phyloP scores from a whole-genome alignment of 2,329 filamentous ascomycete genomes.

The Tolypocladium album region DNA sequence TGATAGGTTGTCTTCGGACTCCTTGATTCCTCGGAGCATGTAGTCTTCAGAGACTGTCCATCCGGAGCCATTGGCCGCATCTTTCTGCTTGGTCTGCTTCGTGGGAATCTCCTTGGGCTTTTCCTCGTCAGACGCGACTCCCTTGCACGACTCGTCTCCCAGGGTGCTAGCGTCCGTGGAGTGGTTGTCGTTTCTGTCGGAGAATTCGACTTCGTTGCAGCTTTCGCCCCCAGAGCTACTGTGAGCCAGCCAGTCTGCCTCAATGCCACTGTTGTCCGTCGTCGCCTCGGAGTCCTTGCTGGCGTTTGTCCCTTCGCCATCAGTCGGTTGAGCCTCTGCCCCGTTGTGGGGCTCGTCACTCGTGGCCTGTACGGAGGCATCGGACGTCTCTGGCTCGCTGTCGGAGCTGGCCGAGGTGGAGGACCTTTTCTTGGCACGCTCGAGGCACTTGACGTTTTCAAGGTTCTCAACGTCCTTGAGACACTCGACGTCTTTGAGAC shows the following conservation, averaged over 20 bases:
- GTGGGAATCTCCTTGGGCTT: background rate
- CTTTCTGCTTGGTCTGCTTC: background rate
- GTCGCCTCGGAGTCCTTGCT: background rate
- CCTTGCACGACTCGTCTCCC: constrained; percentile 1
- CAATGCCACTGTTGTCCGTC: background rate
- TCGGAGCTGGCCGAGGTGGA: background rate
- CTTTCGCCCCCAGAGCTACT: background rate
- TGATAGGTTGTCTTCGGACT: constrained; percentile 10
- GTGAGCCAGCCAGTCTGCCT: background rate
- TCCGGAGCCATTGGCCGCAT: background rate
- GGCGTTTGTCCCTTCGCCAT: background rate
- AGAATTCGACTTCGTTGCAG: background rate
- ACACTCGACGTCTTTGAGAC: background rate
- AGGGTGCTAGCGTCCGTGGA: constrained; percentile 3
- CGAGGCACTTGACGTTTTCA: background rate
- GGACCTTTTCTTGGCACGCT: background rate
- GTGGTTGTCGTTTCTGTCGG: constrained; percentile 1
- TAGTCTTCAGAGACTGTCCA: constrained; percentile 26
- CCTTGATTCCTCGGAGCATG: constrained; percentile 23
- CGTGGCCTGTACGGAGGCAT: background rate
- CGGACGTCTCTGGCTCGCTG: background rate
- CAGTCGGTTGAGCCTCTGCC: background rate
- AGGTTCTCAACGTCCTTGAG: background rate
- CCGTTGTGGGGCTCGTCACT: background rate
- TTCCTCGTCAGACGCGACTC: background rate